These are phyloP conservation scores for Fonsecaea pugnacius DNA, from an alignment of 2,329 filamentous ascomycete species.

Conservation along the genomic window DNA sequence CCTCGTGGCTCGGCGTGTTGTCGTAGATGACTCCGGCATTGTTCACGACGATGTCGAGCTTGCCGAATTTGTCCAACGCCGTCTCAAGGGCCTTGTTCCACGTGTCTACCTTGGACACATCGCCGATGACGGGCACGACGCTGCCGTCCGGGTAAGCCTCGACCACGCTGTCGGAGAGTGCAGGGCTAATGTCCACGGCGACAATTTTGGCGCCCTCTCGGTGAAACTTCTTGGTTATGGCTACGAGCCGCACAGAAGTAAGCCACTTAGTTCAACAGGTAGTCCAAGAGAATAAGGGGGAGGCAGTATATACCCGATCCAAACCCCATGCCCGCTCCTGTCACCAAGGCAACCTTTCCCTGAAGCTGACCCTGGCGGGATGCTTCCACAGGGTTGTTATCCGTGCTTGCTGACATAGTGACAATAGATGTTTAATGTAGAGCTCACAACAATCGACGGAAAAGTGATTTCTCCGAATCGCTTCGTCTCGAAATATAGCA, in stretches of 20 bases:
- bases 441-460: not conserved
- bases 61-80: slow-evolving; percentile 49
- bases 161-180: slow-evolving; percentile 26
- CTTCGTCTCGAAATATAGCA: not conserved
- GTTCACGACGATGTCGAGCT: slow-evolving; percentile 57
- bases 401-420: not conserved
- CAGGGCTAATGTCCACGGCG: slow-evolving; percentile 37
- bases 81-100: slow-evolving; percentile 45
- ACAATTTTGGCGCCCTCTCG: slow-evolving; percentile 45
- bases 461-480: not conserved
- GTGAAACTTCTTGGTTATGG: slow-evolving; percentile 46
- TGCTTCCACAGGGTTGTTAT: not conserved
- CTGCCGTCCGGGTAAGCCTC: slow-evolving; percentile 29
- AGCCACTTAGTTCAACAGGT: not conserved
- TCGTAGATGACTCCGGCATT: slow-evolving; percentile 57
- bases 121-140: slow-evolving; percentile 16
- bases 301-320: slow-evolving; percentile 35
- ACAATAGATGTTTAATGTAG: not conserved
- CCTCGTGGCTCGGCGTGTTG: slow-evolving; percentile 47
- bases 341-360: slow-evolving; percentile 50
- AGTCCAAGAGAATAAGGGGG: not conserved
- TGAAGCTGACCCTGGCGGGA: slow-evolving; percentile 36
- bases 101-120: slow-evolving; percentile 31
- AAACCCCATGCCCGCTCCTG: slow-evolving; percentile 51
- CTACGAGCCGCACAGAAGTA: slow-evolving; percentile 30